These are phyloP conservation scores for Bipolaris zeicola DNA, from an alignment of 2,329 filamentous ascomycete species.

Conservation along the genomic window DNA sequence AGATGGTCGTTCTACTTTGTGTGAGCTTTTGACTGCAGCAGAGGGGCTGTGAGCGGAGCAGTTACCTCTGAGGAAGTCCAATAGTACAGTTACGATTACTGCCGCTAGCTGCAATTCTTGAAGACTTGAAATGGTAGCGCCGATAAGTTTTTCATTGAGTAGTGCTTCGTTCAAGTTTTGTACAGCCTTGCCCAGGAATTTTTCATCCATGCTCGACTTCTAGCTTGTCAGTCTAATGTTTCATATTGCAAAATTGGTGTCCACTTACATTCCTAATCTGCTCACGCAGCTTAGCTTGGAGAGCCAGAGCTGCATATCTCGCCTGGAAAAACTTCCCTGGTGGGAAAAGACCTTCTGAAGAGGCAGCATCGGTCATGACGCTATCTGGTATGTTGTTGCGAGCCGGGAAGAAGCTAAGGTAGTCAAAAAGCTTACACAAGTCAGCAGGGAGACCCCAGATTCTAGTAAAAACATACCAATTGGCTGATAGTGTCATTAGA, in stretches of 20 bases:
- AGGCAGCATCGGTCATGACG: slow-evolving; percentile 30
- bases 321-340: slow-evolving; percentile 44
- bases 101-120: slow-evolving; percentile 36
- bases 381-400: slow-evolving; percentile 36
- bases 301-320: slow-evolving; percentile 40
- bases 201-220: slow-evolving; percentile 41
- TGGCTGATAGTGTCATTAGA: slow-evolving; percentile 63
- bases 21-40: slow-evolving; percentile 28
- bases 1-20: slow-evolving; percentile 41
- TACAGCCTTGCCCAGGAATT: slow-evolving; percentile 39
- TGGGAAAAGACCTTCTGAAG: slow-evolving; percentile 39
- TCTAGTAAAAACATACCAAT: slow-evolving; percentile 22
- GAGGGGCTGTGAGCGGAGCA: background rate
- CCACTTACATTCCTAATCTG: slow-evolving; percentile 39
- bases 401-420: slow-evolving; percentile 41
- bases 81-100: slow-evolving; percentile 35
- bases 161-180: slow-evolving; percentile 39
- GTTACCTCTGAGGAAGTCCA: slow-evolving; percentile 46
- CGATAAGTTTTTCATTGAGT: slow-evolving; percentile 34
- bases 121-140: slow-evolving; percentile 23
- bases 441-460: slow-evolving; percentile 17
- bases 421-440: slow-evolving; percentile 39
- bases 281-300: slow-evolving; percentile 38
- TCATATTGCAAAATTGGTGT: background rate
- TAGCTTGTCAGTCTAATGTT: slow-evolving; percentile 15